Evolutionary conservation across 768 basidiomycete species (phyloP).

Genomic region (Suillus decipiens): DNA sequence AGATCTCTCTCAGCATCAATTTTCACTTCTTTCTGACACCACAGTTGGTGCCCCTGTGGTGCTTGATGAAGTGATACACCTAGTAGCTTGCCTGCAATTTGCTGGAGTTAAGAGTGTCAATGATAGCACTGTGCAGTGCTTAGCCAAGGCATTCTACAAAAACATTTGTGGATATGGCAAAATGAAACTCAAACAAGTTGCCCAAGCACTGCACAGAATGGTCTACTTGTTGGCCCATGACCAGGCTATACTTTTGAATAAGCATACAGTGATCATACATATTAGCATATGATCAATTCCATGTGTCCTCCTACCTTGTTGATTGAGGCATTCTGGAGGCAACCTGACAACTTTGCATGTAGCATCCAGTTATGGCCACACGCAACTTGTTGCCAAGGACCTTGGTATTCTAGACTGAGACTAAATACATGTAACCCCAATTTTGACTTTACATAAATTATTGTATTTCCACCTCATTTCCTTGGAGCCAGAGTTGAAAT

Average conservation of each 20-base stretch:
- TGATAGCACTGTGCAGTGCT: not conserved
- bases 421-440: not conserved
- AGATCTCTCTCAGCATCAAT: conserved; percentile 5
- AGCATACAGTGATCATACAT: not conserved
- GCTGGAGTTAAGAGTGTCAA: not conserved
- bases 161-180: not conserved
- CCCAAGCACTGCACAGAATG: not conserved
- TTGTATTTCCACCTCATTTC: not conserved
- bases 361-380: not conserved
- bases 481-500: not conserved
- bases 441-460: not conserved
- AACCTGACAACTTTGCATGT: not conserved
- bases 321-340: not conserved
- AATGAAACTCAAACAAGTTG: not conserved
- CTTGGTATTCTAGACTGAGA: not conserved
- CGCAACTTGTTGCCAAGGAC: not conserved
- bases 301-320: not conserved
- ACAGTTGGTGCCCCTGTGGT: not conserved
- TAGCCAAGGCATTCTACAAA: not conserved
- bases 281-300: not conserved
- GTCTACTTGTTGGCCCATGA: not conserved
- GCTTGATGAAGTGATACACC: not conserved
- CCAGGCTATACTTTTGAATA: not conserved
- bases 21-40: conserved; percentile 18
- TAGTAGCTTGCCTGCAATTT: not conserved